Base-by-base conservation (phyloP, 2,329 filamentous ascomycete species). In the Monosporascus sp. region DNA sequence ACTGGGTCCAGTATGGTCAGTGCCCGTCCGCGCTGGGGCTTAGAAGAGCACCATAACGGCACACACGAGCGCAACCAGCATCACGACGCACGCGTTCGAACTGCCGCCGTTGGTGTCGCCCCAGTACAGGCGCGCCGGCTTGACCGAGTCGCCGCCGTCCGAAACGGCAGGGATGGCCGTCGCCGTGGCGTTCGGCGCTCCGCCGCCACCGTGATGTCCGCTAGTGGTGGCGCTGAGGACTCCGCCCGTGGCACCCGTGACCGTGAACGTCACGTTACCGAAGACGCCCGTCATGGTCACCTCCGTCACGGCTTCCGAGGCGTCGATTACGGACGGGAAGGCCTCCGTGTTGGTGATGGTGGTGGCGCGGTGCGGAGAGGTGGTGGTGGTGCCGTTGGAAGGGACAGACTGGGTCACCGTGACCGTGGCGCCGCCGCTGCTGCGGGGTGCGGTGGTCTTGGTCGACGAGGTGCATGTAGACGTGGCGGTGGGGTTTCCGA, bases 31-130 rank as follows among this genome's bases (percentile, higher is more conserved):
- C n/a, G 27, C 25, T n/a, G 17, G 39, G 39, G 37, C 17, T 27
- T 42, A n/a, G 27, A 31, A 25, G 38, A 42, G 27, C 50, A 31
- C 31, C 36, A 14, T 20, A 24, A 41, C 36, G 2, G 31, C 25
- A 5, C 27, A 18, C 15, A 31, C 36, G 7, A 42, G 11, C 3
- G 53, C 48, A 11, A 52, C 50, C 18, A 55, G 17, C 53, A 55
- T 55, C n/a, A 52, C 36, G 42, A 36, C 47, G 50, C 53, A 55
- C 20, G 20, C 48, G 47, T 34, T 24, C 34, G 41, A 18, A 37
- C 48, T 31, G 42, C 47, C 47, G 18, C 50, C 50, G 31, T 50
- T 55, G 36, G n/a, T 39, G 31, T 37, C 25, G 18, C 53, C 53
- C 53, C 53, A 55, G 41, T 39, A 47, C 41, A 42, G 15, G 0